phyloP scores from a whole-genome alignment of 108 stramenopile genomes.

The Phaeodactylum tricornutum region DNA sequence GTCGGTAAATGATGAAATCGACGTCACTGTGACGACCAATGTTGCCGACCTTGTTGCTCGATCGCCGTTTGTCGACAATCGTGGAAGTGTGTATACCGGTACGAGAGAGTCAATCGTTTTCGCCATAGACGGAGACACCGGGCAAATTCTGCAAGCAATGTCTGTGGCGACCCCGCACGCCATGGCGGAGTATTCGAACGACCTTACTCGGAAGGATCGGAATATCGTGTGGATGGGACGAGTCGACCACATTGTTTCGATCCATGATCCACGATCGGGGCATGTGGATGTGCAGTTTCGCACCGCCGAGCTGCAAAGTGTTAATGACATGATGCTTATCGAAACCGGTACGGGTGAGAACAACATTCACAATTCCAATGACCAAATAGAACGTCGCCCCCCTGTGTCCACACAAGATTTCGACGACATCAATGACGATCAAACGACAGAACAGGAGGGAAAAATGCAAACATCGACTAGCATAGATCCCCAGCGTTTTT shows the following conservation, averaged over 20 bases:
- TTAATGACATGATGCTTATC: slow-evolving; percentile 59
- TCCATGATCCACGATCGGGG: slow-evolving; percentile 66
- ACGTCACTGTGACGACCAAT: slow-evolving; percentile 38
- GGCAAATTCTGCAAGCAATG: slow-evolving; percentile 61
- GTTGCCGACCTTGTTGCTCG: slow-evolving; percentile 60
- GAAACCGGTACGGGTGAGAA: slow-evolving; percentile 7
- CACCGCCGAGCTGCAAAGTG: slow-evolving; percentile 47
- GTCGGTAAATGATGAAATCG: slow-evolving; percentile 9
- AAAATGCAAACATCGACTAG: background rate
- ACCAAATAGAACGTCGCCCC: slow-evolving; percentile 12
- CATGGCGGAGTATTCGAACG: background rate
- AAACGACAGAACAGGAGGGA: background rate
- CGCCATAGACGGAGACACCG: slow-evolving; percentile 57
- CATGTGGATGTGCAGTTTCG: slow-evolving; percentile 62
- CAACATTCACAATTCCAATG: too few relatives aligned
- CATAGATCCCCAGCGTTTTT: background rate
- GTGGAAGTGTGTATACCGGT: slow-evolving; percentile 66
- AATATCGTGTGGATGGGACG: slow-evolving; percentile 82
- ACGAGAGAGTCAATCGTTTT: slow-evolving; percentile 48
- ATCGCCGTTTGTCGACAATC: slow-evolving; percentile 71
- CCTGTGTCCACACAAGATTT: background rate
- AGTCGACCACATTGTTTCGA: slow-evolving; percentile 58
- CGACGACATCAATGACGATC: background rate
- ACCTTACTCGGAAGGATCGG: slow-evolving; percentile 6
- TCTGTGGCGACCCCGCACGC: slow-evolving; percentile 2